These are phyloP conservation scores for Russula sp. DNA, from an alignment of 768 basidiomycete species.

Conservation along the genomic window DNA sequence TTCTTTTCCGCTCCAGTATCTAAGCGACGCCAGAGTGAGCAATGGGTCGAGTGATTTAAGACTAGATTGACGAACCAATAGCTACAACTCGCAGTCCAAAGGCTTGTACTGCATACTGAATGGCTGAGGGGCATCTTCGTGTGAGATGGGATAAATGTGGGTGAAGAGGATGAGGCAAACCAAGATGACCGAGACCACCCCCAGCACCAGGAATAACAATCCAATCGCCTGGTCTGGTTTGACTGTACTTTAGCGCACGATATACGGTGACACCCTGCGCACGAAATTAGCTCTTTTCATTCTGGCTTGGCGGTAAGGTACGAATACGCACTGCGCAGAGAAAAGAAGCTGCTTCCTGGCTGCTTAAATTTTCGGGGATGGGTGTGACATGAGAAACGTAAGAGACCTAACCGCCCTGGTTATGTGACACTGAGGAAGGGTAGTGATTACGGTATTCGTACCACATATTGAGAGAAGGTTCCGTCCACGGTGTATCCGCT, in stretches of 20 bases:
- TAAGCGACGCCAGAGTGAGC: slow-evolving; percentile 23
- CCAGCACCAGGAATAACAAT: slow-evolving; percentile 74
- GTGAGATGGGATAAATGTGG: background rate
- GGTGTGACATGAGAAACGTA: slow-evolving; percentile 70
- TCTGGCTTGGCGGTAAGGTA: background rate
- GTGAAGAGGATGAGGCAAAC: slow-evolving; percentile 29
- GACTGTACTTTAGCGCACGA: slow-evolving; percentile 72
- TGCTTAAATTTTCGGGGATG: slow-evolving; percentile 64
- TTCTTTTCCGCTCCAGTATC: slow-evolving; percentile 75
- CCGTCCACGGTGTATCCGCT: slow-evolving; percentile 76
- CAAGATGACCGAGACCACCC: slow-evolving; percentile 79
- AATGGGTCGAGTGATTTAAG: background rate
- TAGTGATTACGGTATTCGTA: slow-evolving; percentile 23
- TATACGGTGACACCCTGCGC: slow-evolving; percentile 78
- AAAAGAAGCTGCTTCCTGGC: slow-evolving; percentile 65
- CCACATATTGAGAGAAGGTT: slow-evolving; percentile 67
- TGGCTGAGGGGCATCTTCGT: slow-evolving; percentile 34
- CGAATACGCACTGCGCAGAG: slow-evolving; percentile 61
- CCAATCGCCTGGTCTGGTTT: slow-evolving; percentile 64
- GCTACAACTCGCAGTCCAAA: slow-evolving; percentile 80
- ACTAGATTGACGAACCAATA: slow-evolving; percentile 38
- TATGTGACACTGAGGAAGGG: background rate
- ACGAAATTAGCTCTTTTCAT: background rate
- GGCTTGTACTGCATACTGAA: slow-evolving; percentile 67
- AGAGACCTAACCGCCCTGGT: slow-evolving; percentile 41